phyloP scores from a whole-genome alignment of 306 rosid species.

The Lathyrus tuberosus region DNA sequence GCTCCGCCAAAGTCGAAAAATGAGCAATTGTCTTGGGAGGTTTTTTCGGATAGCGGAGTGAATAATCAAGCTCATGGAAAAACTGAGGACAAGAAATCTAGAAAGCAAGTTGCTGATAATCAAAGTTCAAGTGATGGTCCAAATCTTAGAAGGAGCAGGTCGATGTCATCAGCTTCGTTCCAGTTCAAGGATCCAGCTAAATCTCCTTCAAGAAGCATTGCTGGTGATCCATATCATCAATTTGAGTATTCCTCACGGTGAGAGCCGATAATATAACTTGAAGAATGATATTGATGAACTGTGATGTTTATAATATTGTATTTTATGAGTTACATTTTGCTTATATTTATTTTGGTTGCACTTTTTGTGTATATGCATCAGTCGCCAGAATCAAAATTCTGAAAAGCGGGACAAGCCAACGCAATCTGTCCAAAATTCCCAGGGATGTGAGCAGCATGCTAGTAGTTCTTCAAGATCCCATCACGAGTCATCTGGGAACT shows the following conservation, averaged over 20 bases:
- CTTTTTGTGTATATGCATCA: constrained; percentile 42
- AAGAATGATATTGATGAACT: constrained; percentile 33
- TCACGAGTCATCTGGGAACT: constrained; percentile 70
- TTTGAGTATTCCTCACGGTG: constrained; percentile 71
- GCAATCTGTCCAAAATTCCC: constrained; percentile 44
- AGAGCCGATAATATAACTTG: constrained; percentile 40
- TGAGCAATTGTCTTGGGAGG: constrained; percentile 58
- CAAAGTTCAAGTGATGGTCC: constrained; percentile 59
- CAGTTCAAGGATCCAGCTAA: constrained; percentile 59
- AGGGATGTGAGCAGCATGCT: constrained; percentile 55
- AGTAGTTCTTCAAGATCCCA: constrained; percentile 61
- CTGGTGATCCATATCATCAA: constrained; percentile 54
- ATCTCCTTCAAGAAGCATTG: constrained; percentile 68
- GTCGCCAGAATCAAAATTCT: constrained; percentile 55
- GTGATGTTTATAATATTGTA: constrained; percentile 13
- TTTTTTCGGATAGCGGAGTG: constrained; percentile 52
- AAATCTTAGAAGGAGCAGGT: constrained; percentile 80
- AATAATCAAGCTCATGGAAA: constrained; percentile 42
- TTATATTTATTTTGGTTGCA: constrained; percentile 25
- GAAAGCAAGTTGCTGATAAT: constrained; percentile 53
- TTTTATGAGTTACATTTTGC: constrained; percentile 13
- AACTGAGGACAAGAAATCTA: constrained; percentile 56
- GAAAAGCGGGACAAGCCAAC: constrained; percentile 54
- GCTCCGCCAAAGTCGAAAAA: constrained; percentile 54
- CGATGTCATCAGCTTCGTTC: constrained; percentile 79